Base-by-base conservation (phyloP, 805 yeast genomes). In the Yamadazyma ubonensis region DNA sequence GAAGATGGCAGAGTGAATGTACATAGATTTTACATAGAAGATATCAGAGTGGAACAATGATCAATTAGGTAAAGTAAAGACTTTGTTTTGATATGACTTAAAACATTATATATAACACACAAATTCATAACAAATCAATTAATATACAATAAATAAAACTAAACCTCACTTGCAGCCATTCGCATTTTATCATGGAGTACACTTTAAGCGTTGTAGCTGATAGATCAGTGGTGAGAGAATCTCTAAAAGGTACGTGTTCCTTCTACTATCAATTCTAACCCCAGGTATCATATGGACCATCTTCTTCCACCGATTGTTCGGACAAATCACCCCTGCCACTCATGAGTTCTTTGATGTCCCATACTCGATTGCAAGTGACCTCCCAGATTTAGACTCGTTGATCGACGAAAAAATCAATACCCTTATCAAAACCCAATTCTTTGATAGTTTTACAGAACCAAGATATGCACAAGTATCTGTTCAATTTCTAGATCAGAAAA, bases 271-370 rank as follows among this genome's bases (percentile, higher is more conserved):
- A 6, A 3, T 33, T 9, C 29, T 22, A 22, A 26, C 29, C 14
- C 15, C 17, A 69, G 86, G 84, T 1, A 59, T 83, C 19, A 56
- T 86, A 39, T 79, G 86, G 67, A 66, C 86, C 2, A 77, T 85
- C 14, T 75, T 85, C 55, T 85, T 85, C 57, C 76, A 79, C 40
- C 63, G 95, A 31, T 62, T 83, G 19, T 78, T 86, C 53, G 91
- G 90, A 0, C 71, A 81, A 1, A 65, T 83, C 12, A 57, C 62
- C 1, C 88, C 90, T 2, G 57, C 63, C 11, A 71, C 76, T 3
- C 59, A 63, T n/a, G 81, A 79, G 45, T 78, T 79, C 37, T 57
- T 76, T 7, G 81, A 75, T 12, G 67, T 82, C 2, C 71, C 86
- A 4, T 84, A 82, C 49, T 81, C 85, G 0, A 64, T 68, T 49